phyloP scores from a whole-genome alignment of 2,329 filamentous ascomycete species.

The Pseudogymnoascus sp. region DNA sequence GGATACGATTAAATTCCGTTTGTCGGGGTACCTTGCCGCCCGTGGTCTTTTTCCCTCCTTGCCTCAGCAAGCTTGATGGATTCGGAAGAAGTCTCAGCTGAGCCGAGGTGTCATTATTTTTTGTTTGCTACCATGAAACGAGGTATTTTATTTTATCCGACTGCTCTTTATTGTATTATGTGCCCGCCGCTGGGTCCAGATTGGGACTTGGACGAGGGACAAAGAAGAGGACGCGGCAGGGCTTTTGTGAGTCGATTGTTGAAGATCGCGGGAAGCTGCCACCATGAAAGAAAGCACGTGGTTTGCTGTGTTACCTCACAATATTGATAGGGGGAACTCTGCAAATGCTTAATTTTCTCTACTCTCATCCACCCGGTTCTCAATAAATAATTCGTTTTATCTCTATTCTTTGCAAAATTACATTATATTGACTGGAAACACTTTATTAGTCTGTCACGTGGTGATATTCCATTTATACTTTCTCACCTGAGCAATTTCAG shows the following conservation, averaged over 20 bases:
- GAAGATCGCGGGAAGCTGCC: constrained; percentile 1
- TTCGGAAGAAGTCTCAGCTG: background rate
- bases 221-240: background rate
- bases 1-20: background rate
- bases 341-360: background rate
- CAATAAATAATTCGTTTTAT: background rate
- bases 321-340: background rate
- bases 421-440: background rate
- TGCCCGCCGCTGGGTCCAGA: background rate
- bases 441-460: background rate
- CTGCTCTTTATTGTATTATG: background rate
- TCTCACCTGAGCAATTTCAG: background rate
- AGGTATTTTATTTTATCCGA: background rate
- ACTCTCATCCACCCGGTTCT: background rate
- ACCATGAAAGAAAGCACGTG: background rate
- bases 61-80: background rate
- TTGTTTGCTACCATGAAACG: background rate
- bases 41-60: background rate
- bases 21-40: background rate
- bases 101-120: background rate
- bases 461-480: background rate
- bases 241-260: background rate
- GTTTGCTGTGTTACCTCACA: background rate
- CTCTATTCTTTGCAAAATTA: background rate
- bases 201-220: background rate